A percentile compares a stretch with the other conserved stretches of the same genome.
These are phyloP conservation scores for Podospora comata DNA, from an alignment of 495 filamentous ascomycete genomes.

Conservation along the genomic window DNA sequence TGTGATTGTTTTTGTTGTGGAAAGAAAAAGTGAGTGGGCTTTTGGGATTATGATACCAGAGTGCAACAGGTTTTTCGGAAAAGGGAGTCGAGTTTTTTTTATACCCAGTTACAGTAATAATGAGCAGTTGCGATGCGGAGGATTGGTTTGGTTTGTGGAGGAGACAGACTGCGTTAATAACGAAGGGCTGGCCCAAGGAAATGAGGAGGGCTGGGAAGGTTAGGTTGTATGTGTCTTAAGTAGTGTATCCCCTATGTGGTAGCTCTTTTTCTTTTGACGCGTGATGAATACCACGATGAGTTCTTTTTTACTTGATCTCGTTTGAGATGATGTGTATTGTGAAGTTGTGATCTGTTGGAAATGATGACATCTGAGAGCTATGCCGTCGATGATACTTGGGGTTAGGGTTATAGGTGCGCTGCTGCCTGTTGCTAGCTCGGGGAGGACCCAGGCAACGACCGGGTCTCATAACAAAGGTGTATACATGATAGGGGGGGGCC, in stretches of 20 bases:
- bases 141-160: background rate
- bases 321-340: background rate
- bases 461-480: background rate
- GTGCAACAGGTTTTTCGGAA: background rate
- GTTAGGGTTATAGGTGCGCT: constrained; percentile 21
- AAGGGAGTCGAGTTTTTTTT: constrained; percentile 1
- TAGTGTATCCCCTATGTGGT: constrained; percentile 8
- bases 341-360: background rate
- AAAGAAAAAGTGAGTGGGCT: constrained; percentile 1
- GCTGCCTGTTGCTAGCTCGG: constrained; percentile 17
- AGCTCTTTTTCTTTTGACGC: constrained; percentile 10
- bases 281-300: constrained; percentile 12
- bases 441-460: constrained; percentile 11
- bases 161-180: constrained; percentile 1
- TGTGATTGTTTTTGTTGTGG: background rate
- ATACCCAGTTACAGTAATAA: constrained; percentile 5
- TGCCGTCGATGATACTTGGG: background rate
- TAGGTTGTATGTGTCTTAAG: constrained; percentile 6
- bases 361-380: background rate
- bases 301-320: background rate
- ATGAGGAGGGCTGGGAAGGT: background rate
- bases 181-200: background rate
- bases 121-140: background rate
- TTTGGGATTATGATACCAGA: constrained; percentile 1
- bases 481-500: background rate